phyloP scores from a whole-genome alignment of 139 green algal species.

The Haematococcus lacustris region DNA sequence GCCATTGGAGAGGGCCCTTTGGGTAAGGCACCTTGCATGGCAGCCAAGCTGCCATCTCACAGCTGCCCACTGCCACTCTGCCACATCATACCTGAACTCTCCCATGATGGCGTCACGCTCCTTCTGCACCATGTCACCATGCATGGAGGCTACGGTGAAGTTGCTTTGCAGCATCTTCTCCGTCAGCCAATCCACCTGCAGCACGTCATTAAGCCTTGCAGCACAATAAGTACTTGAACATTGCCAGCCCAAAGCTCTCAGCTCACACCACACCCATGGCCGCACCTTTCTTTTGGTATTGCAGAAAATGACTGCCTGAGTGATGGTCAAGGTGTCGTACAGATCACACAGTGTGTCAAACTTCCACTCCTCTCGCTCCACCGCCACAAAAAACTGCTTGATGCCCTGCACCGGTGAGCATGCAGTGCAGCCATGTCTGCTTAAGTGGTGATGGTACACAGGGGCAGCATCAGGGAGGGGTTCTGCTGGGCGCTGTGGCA shows the following conservation, averaged over 20 bases:
- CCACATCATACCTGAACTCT: conserved; percentile 91
- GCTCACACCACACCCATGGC: background rate
- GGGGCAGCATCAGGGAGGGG: too few relatives aligned
- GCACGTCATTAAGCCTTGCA: too few relatives aligned
- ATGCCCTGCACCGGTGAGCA: too few relatives aligned
- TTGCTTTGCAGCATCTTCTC: conserved; percentile 96
- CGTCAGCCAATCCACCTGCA: conserved; percentile 91
- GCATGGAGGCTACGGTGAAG: conserved; percentile 96
- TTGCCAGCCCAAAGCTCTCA: too few relatives aligned
- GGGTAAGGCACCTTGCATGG: too few relatives aligned
- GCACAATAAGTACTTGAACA: too few relatives aligned
- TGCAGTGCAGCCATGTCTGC: too few relatives aligned
- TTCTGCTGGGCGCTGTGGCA: too few relatives aligned
- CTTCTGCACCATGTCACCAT: conserved; percentile 98
- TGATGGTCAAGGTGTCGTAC: conserved; percentile 99
- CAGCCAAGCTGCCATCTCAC: too few relatives aligned
- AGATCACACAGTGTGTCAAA: conserved; percentile 99
- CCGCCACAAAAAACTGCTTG: conserved; percentile 99
- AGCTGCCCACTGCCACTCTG: too few relatives aligned
- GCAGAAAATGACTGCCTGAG: conserved; percentile 97
- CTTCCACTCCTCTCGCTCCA: conserved; percentile 99
- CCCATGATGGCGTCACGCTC: conserved; percentile 97
- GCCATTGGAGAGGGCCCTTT: too few relatives aligned
- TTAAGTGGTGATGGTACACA: too few relatives aligned
- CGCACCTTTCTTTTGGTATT: conserved; percentile 93